phyloP scores from a whole-genome alignment of 202 grass and related monocot species.

The Digitaria exilis region DNA sequence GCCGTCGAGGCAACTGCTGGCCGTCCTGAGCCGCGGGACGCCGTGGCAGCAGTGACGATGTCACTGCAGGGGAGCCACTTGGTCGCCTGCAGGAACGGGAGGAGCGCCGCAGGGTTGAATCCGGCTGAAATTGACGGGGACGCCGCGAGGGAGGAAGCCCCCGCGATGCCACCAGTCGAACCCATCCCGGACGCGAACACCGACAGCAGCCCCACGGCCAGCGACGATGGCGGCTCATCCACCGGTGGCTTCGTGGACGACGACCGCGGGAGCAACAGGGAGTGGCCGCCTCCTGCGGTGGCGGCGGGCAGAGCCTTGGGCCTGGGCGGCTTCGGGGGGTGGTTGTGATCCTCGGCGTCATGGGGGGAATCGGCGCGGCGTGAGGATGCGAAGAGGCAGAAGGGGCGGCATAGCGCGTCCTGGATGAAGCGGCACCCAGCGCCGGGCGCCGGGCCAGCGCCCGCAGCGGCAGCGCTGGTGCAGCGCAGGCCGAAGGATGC shows the following conservation, averaged over 20 bases:
- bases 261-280: conserved; percentile 25
- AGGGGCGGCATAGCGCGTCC: conserved; percentile 64
- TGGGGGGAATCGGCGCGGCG: conserved; percentile 42
- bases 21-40: conserved; percentile 36
- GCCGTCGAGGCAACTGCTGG: background rate
- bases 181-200: conserved; percentile 51
- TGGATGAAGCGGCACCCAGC: conserved; percentile 54
- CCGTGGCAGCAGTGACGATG: conserved; percentile 32
- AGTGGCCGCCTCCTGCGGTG: conserved; percentile 11
- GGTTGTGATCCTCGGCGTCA: conserved; percentile 45
- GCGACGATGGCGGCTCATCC: conserved; percentile 34
- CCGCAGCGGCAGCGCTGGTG: conserved; percentile 44
- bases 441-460: conserved; percentile 30
- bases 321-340: conserved; percentile 50
- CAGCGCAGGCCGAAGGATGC: conserved; percentile 69
- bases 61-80: conserved; percentile 95
- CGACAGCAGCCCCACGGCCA: conserved; percentile 64
- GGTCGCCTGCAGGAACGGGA: conserved; percentile 78
- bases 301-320: conserved; percentile 28
- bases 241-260: conserved; percentile 14
- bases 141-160: conserved; percentile 45
- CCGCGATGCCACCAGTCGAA: conserved; percentile 28
- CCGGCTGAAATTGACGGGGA: conserved; percentile 65
- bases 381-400: conserved; percentile 58
- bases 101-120: conserved; percentile 68